phyloP scores from a whole-genome alignment of 305 asterid species.

The Solanum hybrid region DNA sequence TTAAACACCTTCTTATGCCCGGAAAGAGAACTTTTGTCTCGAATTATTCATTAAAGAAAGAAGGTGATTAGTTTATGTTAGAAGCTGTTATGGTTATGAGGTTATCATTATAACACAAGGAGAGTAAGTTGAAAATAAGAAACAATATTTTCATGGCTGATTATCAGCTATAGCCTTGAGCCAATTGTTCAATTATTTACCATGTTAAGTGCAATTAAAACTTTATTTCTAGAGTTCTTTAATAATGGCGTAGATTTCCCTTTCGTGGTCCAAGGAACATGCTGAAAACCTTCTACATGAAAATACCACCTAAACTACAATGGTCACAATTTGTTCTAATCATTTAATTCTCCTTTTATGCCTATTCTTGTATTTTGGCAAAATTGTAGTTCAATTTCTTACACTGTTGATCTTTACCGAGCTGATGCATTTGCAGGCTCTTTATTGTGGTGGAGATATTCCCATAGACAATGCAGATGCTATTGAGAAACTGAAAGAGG shows the following conservation, averaged over 20 bases:
- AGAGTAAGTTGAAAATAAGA: not conserved
- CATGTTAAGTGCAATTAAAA: not conserved
- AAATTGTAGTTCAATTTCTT: not conserved
- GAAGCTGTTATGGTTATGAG: not conserved
- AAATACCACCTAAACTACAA: not conserved
- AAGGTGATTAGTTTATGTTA: not conserved
- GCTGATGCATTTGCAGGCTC: conserved; percentile 27
- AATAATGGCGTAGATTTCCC: not conserved
- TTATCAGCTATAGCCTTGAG: not conserved
- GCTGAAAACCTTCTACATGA: not conserved
- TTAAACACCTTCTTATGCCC: not conserved
- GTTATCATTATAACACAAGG: not conserved
- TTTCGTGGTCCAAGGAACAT: not conserved
- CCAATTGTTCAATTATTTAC: not conserved
- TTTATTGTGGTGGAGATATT: conserved; percentile 41
- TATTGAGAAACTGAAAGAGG: conserved; percentile 27
- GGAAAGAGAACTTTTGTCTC: not conserved
- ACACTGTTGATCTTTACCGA: not conserved
- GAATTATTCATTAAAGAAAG: not conserved
- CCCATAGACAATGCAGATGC: conserved; percentile 57
- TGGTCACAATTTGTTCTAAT: not conserved
- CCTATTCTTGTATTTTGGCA: not conserved
- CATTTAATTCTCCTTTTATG: not conserved
- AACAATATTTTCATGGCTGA: not conserved
- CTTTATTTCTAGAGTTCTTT: not conserved